phyloP scores from a whole-genome alignment of 306 rosid genomes.

The Trichosanthes cucumerina region DNA sequence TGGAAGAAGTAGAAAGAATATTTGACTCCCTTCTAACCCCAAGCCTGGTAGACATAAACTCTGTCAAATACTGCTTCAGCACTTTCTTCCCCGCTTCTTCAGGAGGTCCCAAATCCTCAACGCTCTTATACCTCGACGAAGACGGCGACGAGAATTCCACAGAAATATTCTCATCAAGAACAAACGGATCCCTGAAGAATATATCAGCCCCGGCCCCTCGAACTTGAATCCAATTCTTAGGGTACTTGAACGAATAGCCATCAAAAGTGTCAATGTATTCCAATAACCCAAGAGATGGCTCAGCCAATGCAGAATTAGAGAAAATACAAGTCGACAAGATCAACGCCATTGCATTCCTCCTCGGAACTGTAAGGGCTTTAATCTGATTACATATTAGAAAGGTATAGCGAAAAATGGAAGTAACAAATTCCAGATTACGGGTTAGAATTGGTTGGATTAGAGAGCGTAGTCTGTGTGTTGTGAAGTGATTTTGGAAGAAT shows the following conservation, averaged over 20 bases:
- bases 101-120: conserved; percentile 77
- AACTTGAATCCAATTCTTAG: conserved; percentile 82
- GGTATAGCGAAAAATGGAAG: neutral
- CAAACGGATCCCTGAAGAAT: conserved; percentile 83
- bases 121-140: conserved; percentile 70
- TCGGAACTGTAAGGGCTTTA: conserved; percentile 83
- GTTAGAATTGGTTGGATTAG: neutral
- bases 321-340: conserved; percentile 50
- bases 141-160: conserved; percentile 88
- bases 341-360: conserved; percentile 74
- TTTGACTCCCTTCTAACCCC: conserved; percentile 81
- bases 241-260: conserved; percentile 78
- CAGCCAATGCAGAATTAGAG: conserved; percentile 43
- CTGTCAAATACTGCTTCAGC: conserved; percentile 70
- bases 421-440: neutral
- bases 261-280: conserved; percentile 81
- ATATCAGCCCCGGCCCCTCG: conserved; percentile 92
- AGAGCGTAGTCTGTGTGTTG: neutral
- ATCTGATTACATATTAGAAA: conserved; percentile 74
- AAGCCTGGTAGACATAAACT: conserved; percentile 85
- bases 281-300: conserved; percentile 33
- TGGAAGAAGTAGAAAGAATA: conserved; percentile 57
- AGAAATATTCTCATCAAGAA: conserved; percentile 84
- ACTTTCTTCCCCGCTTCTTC: conserved; percentile 72
- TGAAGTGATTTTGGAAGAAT: neutral